Conservation (phyloP, 805 yeast species). For the Kazachstania africana region DNA sequence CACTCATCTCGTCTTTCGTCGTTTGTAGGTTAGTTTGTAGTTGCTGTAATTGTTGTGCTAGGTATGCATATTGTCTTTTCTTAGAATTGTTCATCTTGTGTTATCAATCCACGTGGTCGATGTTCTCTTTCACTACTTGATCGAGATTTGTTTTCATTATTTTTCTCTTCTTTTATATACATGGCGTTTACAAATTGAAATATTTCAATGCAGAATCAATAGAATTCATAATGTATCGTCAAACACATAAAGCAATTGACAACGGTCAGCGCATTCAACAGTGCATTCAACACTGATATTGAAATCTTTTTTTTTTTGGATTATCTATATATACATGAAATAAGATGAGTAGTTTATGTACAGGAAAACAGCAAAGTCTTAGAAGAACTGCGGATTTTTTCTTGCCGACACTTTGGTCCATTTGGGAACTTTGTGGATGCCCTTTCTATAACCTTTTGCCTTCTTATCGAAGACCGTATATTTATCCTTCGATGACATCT, state of each 20-base stretch:
- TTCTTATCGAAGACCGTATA: slow-evolving; percentile 76
- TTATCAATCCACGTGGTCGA: neutral
- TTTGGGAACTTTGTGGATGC: slow-evolving; percentile 77
- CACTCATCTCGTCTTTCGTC: slow-evolving; percentile 18
- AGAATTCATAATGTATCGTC: too few species aligned
- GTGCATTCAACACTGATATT: too few species aligned
- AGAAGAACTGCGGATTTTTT: slow-evolving; percentile 64
- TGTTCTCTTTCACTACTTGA: neutral
- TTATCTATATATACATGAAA: too few species aligned
- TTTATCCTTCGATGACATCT: slow-evolving; percentile 75
- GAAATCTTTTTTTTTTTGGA: too few species aligned
- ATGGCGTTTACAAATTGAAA: too few species aligned
- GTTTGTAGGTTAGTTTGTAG: slow-evolving; percentile 17
- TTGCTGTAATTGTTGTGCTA: slow-evolving; percentile 19
- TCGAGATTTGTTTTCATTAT: too few species aligned
- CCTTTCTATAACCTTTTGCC: slow-evolving; percentile 71
- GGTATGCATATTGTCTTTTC: slow-evolving; percentile 22
- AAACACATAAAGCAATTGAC: too few species aligned
- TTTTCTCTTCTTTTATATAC: too few species aligned
- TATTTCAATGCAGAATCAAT: too few species aligned
- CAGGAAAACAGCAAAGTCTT: too few species aligned
- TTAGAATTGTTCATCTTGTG: slow-evolving; percentile 16
- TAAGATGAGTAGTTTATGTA: too few species aligned
- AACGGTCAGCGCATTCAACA: too few species aligned
- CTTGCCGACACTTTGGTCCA: slow-evolving; percentile 83